phyloP scores from a whole-genome alignment of 2,329 filamentous ascomycete species.

The Claviceps capensis region DNA sequence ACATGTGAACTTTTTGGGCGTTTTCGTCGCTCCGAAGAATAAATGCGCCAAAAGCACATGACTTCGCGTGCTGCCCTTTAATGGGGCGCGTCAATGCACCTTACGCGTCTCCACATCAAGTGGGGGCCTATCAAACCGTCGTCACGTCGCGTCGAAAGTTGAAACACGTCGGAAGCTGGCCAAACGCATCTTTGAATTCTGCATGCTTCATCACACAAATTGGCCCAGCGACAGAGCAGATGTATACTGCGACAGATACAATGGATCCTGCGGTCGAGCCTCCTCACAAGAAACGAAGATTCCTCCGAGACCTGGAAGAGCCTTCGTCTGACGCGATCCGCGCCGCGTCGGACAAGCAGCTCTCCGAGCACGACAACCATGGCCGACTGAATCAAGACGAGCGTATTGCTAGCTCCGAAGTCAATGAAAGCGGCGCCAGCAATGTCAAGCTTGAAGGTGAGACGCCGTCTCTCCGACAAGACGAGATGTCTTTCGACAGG shows the following conservation, averaged over 20 bases:
- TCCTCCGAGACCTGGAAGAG: slow-evolving; percentile 22
- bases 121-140: too few relatives aligned
- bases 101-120: too few relatives aligned
- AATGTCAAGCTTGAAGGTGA: slow-evolving; percentile 6
- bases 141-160: background rate
- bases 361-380: slow-evolving; percentile 13
- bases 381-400: slow-evolving; percentile 11
- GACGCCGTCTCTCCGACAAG: slow-evolving; percentile 10
- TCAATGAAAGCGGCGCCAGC: slow-evolving; percentile 4
- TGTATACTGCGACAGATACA: slow-evolving; percentile 3
- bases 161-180: background rate
- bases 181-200: background rate
- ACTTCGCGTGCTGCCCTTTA: slow-evolving; percentile 25
- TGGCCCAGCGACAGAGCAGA: slow-evolving; percentile 18
- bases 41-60: slow-evolving; percentile 10
- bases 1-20: too few relatives aligned
- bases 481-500: slow-evolving; percentile 36
- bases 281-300: slow-evolving; percentile 30
- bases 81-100: slow-evolving; percentile 22
- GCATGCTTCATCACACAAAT: slow-evolving; percentile 22
- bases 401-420: slow-evolving; percentile 6
- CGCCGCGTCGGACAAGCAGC: slow-evolving; percentile 12
- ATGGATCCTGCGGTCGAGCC: slow-evolving; percentile 25
- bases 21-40: too few relatives aligned
- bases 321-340: slow-evolving; percentile 13